Evolutionary conservation across 2,329 filamentous ascomycete species (phyloP).

Genomic region (Aureobasidium subglaciale): DNA sequence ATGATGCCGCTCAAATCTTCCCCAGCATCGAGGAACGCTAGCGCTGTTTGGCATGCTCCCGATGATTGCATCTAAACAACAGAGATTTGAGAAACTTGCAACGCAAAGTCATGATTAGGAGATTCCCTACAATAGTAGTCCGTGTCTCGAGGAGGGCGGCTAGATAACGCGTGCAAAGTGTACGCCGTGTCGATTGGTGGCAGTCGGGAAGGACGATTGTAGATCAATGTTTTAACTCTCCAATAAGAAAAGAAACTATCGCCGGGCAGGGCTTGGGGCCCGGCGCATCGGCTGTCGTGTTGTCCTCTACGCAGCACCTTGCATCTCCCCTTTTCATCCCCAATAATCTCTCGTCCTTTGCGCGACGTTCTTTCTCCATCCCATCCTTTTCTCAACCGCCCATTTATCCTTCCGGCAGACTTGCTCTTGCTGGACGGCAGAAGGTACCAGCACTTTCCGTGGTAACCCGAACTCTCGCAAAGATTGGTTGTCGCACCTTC

Average conservation of each 20-base stretch:
- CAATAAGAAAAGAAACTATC: conserved; percentile 1
- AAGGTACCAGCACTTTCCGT: conserved; percentile 8
- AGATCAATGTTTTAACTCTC: conserved; percentile 3
- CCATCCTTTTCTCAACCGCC: not conserved
- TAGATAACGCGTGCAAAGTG: not conserved
- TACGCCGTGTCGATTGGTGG: not conserved
- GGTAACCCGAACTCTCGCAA: not conserved
- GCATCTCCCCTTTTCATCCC: conserved; percentile 4
- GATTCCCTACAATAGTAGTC: not conserved
- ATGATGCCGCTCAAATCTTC: conserved; percentile 11
- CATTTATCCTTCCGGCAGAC: not conserved
- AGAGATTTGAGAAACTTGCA: not conserved
- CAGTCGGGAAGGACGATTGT: not conserved
- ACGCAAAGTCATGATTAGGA: not conserved
- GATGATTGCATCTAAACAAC: not conserved
- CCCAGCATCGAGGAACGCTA: conserved; percentile 8
- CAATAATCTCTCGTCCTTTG: not conserved
- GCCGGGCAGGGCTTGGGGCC: not conserved
- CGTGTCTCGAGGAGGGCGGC: not conserved
- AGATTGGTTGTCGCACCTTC: not conserved
- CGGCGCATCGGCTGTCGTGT: not conserved
- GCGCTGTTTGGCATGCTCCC: conserved; percentile 9
- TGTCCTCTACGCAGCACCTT: conserved; percentile 5
- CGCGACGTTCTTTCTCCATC: not conserved
- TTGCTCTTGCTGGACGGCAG: not conserved